Conservation (phyloP, 169 alveolate species). For the Plasmodium vivax region DNA sequence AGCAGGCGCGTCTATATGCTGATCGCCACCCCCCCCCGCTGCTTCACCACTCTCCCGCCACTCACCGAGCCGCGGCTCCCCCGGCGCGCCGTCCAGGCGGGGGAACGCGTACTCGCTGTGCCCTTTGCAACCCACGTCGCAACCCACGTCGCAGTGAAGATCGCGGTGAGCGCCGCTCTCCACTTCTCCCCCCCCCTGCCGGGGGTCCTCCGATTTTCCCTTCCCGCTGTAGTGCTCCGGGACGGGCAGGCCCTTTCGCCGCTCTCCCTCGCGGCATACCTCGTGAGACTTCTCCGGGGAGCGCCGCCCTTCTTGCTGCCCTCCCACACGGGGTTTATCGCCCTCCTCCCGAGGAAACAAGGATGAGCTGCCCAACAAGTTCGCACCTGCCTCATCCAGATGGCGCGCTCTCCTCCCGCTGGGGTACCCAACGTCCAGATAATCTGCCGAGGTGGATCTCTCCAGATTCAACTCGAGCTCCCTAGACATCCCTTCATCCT, state of each 20-base stretch:
- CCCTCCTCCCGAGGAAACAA: background rate
- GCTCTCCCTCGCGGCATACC: background rate
- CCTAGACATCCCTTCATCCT: slow-evolving; percentile 9
- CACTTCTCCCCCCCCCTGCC: background rate
- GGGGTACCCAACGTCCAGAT: background rate
- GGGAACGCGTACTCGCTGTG: background rate
- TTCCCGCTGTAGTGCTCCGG: background rate
- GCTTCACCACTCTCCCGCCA: background rate
- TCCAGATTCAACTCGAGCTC: background rate
- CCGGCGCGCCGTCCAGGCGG: background rate
- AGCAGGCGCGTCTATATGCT: background rate
- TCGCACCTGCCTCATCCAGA: background rate
- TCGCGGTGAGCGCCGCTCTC: no score
- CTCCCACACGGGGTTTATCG: background rate
- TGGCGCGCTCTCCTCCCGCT: background rate
- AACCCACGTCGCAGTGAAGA: no score
- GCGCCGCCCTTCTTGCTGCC: background rate
- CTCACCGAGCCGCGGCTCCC: background rate
- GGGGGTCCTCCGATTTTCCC: background rate
- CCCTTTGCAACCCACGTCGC: no score
- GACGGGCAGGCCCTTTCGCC: background rate
- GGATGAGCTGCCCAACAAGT: background rate
- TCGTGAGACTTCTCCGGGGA: background rate
- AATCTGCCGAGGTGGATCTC: background rate
- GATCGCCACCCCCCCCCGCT: background rate